Conservation (phyloP, 2,329 filamentous ascomycete genomes). For the Ophiostoma angusticollis region DNA sequence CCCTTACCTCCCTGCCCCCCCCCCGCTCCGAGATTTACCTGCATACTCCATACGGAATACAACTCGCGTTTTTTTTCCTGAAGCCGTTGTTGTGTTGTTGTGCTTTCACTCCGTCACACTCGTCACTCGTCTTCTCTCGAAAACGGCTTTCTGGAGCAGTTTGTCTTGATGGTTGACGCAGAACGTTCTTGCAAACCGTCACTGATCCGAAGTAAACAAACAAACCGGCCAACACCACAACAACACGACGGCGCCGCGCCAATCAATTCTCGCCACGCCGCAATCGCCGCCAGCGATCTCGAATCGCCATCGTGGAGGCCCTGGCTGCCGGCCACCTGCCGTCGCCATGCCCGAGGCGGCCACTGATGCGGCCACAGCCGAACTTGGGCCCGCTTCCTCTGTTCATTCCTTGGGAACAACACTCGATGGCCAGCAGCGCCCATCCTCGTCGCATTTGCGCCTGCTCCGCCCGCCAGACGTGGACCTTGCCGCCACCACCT, state of each 20-base stretch:
- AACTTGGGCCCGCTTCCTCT: not conserved
- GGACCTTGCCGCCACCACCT: slow-evolving; percentile 14
- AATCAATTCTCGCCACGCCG: not conserved
- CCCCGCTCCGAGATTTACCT: too few species aligned
- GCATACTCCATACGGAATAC: too few species aligned
- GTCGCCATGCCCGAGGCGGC: slow-evolving; percentile 5
- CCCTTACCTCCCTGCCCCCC: too few species aligned
- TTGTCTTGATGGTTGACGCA: too few species aligned
- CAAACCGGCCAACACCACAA: not conserved
- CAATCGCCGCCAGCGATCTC: not conserved
- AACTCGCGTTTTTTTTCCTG: too few species aligned
- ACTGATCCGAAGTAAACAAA: not conserved
- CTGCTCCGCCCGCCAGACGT: slow-evolving; percentile 28
- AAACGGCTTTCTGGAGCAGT: too few species aligned
- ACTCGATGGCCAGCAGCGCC: slow-evolving; percentile 12
- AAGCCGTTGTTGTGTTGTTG: too few species aligned
- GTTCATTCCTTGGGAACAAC: not conserved
- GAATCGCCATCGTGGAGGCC: not conserved
- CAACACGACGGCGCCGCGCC: not conserved
- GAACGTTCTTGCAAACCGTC: too few species aligned
- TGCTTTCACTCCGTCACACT: too few species aligned
- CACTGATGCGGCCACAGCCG: not conserved
- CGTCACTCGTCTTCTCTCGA: too few species aligned
- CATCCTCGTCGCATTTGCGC: slow-evolving; percentile 21
- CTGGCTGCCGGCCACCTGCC: not conserved